Base-by-base conservation (phyloP, 345 rosid genomes). In the Xanthoceras sorbifolium region DNA sequence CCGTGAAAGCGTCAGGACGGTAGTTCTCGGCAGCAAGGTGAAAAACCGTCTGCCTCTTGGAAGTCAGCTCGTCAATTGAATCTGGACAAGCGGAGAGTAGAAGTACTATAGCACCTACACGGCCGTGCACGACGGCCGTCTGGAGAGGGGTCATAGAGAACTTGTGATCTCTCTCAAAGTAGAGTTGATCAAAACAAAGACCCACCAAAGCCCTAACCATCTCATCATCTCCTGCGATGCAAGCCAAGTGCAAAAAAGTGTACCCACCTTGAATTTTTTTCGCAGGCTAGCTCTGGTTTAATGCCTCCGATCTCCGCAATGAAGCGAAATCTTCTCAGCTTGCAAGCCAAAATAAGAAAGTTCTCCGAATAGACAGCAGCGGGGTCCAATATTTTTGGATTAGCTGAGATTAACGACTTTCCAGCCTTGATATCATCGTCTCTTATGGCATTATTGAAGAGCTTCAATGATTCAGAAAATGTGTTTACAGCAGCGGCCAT, bases 11-110 rank as follows among this genome's bases (percentile, higher is more conserved):
- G 15, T 50, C 44, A n/a, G 3, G 7, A 22, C 12, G 11, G 31
- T 8, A 25, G n/a, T 20, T 0, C 15, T 69, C 32, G 22, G 63
- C 42, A 36, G 79, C 79, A 4, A 76, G 69, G 48, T 76, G 79
- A 44, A 76, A 63, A 29, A 63, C 67, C 3, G 69, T 68, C 23
- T 76, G 61, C 6, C 40, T 60, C 34, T 22, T 3, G 22, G 14
- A 26, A 4, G 57, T 68, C 34, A 55, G 20, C 57, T 23, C 22
- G 12, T 3, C 5, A n/a, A 76, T 67, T 2, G 60, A 76, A 20
- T 42, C 5, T 0, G 69, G 69, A 38, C 28, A 59, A 10, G 50
- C 67, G 3, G 65, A 42, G 31, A 68, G n/a, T 12, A 76, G 23
- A 25, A 22, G 22, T 14, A 32, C n/a, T 40, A 76, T 61, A 9